Base-by-base conservation (phyloP, 2,329 filamentous ascomycete genomes). In the Pyrenochaeta sp. region DNA sequence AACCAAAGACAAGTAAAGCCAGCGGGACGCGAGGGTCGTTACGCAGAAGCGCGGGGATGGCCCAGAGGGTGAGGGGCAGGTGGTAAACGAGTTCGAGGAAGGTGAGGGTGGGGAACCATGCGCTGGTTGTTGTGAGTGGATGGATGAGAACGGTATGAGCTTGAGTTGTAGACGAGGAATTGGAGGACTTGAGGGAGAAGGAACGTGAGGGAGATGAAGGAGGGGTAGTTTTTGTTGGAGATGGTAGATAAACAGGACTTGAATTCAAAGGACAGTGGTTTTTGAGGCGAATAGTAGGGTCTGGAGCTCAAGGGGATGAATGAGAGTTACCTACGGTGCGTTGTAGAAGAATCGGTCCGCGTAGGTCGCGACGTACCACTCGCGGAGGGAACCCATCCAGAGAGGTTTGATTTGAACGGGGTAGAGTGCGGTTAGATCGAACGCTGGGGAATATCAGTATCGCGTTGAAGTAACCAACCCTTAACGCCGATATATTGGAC, bases 11-110 rank as follows among this genome's bases (percentile, higher is more conserved):
- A 1, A 90, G 81, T 0, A 91, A 78, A 50, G 88, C 83, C 0
- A 90, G 74, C 0, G 88, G 86, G 4, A 88, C 64, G 47, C 84
- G 80, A 0, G 86, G 83, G 54, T 87, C 82, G 67, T 87, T 84
- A 86, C 69, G 67, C 15, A 83, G 64, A 9, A 90, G 73, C 0
- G 81, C 87, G n/a, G 80, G 74, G 19, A 89, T 77, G 0, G 85
- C 84, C 86, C 86, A 90, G 13, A 87, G 52, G 45, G 84, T 86
- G 19, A 89, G 67, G 0, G 88, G 88, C 0, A 87, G 73, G 72
- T 90, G 88, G 68, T 86, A 88, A 19, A 86, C 55, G 2, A 85
- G 69, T 70, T 91, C 88, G 69, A 89, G 82, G 71, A 81, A 83
- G 27, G 83, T 81, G 68, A 86, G 88, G 13, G 79, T 63, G 10